Conservation (phyloP, 2,329 filamentous ascomycete genomes). For the Aspergillus hortae region DNA sequence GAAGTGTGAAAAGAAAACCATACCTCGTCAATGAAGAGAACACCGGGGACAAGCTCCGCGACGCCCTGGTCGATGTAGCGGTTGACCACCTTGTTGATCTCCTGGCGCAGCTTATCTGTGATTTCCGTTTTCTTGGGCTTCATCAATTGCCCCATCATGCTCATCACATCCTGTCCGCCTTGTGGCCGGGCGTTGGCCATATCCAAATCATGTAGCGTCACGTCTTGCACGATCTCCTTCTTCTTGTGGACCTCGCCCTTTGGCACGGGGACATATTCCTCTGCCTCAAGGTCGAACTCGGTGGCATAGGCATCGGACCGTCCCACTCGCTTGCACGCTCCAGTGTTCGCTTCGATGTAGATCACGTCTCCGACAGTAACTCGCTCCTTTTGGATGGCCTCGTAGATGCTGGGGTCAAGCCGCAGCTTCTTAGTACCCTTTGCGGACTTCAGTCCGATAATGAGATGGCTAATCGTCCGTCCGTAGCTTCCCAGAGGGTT, state of each 20-base stretch:
- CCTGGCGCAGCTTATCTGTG: slow-evolving; percentile 88
- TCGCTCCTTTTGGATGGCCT: slow-evolving; percentile 97
- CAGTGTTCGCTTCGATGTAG: slow-evolving; percentile 98
- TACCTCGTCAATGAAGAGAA: slow-evolving; percentile 98
- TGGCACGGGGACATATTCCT: slow-evolving; percentile 97
- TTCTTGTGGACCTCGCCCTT: slow-evolving; percentile 99
- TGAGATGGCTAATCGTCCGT: slow-evolving; percentile 91
- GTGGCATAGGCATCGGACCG: slow-evolving; percentile 96
- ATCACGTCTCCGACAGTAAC: slow-evolving; percentile 96
- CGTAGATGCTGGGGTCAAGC: slow-evolving; percentile 96
- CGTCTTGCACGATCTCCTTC: slow-evolving; percentile 99
- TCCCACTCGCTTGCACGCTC: slow-evolving; percentile 94
- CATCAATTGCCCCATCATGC: slow-evolving; percentile 99
- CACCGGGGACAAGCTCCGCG: slow-evolving; percentile 94
- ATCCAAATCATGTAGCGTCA: slow-evolving; percentile 93
- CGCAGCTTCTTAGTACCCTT: slow-evolving; percentile 97
- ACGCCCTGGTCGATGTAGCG: slow-evolving; percentile 98
- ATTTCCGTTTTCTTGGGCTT: slow-evolving; percentile 99
- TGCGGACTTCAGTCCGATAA: slow-evolving; percentile 91
- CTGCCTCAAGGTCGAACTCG: slow-evolving; percentile 96
- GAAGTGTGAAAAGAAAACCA: slow-evolving; percentile 22
- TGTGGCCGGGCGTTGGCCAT: slow-evolving; percentile 93
- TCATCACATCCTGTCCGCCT: slow-evolving; percentile 99
- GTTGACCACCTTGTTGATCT: slow-evolving; percentile 99
- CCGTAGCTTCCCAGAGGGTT: slow-evolving; percentile 96